Percentiles rank a stretch among this genome's conserved stretches.
Conservation (phyloP, 495 filamentous ascomycete species). For the Lasiosphaeris hirsuta region DNA sequence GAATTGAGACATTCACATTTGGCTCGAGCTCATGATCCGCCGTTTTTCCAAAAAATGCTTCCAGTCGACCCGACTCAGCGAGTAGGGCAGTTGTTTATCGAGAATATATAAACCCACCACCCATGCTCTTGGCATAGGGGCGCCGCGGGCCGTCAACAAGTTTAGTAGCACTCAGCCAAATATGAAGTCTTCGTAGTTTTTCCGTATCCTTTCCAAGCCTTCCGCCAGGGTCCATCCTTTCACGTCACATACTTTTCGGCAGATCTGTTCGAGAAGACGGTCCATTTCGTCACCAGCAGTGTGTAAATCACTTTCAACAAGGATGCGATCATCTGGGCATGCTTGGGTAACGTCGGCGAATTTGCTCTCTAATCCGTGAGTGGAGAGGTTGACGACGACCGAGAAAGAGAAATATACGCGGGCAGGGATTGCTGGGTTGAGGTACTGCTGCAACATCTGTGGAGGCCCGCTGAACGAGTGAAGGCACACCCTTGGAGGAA, state of each 20-base stretch:
- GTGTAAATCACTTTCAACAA: constrained; percentile 91
- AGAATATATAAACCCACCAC: not conserved
- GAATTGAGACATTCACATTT: too few relatives aligned
- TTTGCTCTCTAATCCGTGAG: constrained; percentile 40
- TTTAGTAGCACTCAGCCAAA: constrained; percentile 49
- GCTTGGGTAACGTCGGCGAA: constrained; percentile 63
- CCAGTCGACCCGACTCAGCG: too few relatives aligned
- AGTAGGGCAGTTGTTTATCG: too few relatives aligned
- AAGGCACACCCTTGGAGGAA: constrained; percentile 86
- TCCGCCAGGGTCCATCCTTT: constrained; percentile 75
- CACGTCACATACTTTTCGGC: constrained; percentile 66
- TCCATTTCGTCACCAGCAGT: constrained; percentile 84
- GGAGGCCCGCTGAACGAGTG: constrained; percentile 88
- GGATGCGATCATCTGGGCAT: constrained; percentile 71
- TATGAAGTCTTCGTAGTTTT: constrained; percentile 79
- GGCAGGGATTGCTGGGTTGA: constrained; percentile 69
- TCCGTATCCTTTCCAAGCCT: constrained; percentile 64
- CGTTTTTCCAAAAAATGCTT: too few relatives aligned
- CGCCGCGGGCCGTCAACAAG: too few relatives aligned
- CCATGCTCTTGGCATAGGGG: not conserved
- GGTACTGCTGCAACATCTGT: constrained; percentile 73
- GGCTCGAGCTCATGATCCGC: too few relatives aligned
- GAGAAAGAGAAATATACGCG: constrained; percentile 89
- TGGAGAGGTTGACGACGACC: constrained; percentile 70
- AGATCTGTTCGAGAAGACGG: constrained; percentile 65